These are phyloP conservation scores for Metarhizium robertsii DNA, from an alignment of 2,329 filamentous ascomycete species.

Conservation along the genomic window DNA sequence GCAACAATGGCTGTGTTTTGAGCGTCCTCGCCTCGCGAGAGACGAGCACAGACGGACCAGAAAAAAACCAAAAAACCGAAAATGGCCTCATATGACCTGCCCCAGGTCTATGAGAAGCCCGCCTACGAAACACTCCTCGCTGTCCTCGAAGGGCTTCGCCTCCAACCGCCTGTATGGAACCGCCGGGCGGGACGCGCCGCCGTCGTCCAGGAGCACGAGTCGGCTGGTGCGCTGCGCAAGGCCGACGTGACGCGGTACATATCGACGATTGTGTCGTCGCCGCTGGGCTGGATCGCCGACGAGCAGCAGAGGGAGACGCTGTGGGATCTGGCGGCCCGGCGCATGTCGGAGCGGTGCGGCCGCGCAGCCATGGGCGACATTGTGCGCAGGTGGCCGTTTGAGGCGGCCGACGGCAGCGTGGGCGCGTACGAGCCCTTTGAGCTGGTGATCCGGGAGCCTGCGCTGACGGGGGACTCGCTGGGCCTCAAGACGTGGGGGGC, in stretches of 20 bases:
- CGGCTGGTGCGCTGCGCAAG: conserved; percentile 30
- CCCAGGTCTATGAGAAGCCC: conserved; percentile 74
- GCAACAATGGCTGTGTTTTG: no score
- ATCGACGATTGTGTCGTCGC: conserved; percentile 57
- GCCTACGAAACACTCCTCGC: conserved; percentile 52
- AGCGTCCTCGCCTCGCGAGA: no score
- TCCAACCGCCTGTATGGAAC: conserved; percentile 61
- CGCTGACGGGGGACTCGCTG: conserved; percentile 77
- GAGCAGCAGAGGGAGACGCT: conserved; percentile 56
- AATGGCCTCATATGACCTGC: conserved; percentile 47
- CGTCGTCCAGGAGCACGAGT: conserved; percentile 30
- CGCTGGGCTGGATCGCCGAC: conserved; percentile 57
- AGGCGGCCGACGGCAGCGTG: conserved; percentile 10
- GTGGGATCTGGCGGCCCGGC: conserved; percentile 70
- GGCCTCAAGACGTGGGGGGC: conserved; percentile 96
- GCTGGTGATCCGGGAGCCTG: conserved; percentile 73
- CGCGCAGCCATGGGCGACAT: conserved; percentile 53
- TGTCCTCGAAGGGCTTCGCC: conserved; percentile 56
- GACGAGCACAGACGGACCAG: not conserved
- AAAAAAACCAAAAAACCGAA: not conserved
- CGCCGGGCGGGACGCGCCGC: conserved; percentile 17
- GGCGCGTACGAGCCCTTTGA: conserved; percentile 37
- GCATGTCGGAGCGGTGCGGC: conserved; percentile 80
- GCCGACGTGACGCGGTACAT: conserved; percentile 56
- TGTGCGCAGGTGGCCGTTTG: conserved; percentile 44